Evolutionary conservation across 2,329 filamentous ascomycete species (phyloP).

Genomic region (Ilyonectria robusta): DNA sequence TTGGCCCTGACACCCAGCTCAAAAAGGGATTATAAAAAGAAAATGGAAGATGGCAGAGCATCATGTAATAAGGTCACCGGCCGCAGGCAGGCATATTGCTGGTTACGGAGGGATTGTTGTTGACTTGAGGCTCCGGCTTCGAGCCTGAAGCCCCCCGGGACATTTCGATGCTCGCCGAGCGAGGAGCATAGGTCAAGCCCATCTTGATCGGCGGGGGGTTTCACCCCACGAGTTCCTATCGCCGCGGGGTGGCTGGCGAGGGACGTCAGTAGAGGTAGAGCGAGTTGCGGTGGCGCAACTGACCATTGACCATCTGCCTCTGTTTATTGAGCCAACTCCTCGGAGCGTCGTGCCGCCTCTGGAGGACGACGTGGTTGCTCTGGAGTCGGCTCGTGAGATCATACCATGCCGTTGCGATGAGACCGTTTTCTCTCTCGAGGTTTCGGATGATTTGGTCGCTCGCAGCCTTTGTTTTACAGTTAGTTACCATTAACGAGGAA

Average conservation of each 20-base stretch:
- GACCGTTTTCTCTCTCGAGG: slow-evolving; percentile 81
- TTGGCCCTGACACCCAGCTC: neutral
- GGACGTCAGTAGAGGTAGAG: slow-evolving; percentile 60
- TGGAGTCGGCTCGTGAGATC: slow-evolving; percentile 84
- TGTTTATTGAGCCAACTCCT: slow-evolving; percentile 90
- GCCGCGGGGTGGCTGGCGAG: slow-evolving; percentile 62
- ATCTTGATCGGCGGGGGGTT: slow-evolving; percentile 36
- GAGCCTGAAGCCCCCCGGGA: slow-evolving; percentile 1
- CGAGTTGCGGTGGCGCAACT: slow-evolving; percentile 60
- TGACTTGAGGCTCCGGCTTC: slow-evolving; percentile 7
- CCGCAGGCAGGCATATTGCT: slow-evolving; percentile 4
- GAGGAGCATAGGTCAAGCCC: neutral
- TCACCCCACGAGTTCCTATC: slow-evolving; percentile 59
- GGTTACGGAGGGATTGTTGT: slow-evolving; percentile 3
- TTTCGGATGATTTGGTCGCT: slow-evolving; percentile 73
- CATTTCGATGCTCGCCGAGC: slow-evolving; percentile 7
- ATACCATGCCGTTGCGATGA: slow-evolving; percentile 90
- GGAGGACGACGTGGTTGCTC: slow-evolving; percentile 85
- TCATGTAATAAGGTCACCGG: neutral
- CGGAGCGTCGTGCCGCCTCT: slow-evolving; percentile 80
- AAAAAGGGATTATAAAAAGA: slow-evolving; percentile 1
- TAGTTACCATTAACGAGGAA: slow-evolving; percentile 20
- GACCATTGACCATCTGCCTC: slow-evolving; percentile 77
- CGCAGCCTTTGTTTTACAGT: slow-evolving; percentile 57
- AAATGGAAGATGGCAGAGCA: neutral